Evolutionary conservation across 441 rosid genomes (phyloP).

Genomic region (Euphorbia celastroides): DNA sequence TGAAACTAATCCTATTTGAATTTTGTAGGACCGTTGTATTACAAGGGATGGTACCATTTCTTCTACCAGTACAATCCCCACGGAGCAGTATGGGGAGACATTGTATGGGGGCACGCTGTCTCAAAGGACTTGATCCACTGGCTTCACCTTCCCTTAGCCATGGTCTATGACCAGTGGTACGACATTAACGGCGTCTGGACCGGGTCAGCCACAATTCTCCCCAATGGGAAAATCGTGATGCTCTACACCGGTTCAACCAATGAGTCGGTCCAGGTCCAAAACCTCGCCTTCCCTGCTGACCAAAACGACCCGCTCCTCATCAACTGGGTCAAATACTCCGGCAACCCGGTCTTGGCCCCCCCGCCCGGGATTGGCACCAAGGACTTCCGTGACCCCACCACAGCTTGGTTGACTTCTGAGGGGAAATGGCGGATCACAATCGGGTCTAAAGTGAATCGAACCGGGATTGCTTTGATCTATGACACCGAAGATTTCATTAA

Average conservation of each 20-base stretch:
- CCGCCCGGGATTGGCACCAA: conserved; percentile 43
- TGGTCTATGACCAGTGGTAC: conserved; percentile 63
- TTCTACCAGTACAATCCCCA: conserved; percentile 84
- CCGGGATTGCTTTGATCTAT: conserved; percentile 55
- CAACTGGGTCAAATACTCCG: conserved; percentile 55
- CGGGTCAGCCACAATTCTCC: conserved; percentile 72
- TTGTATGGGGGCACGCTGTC: conserved; percentile 80
- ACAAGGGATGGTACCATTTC: conserved; percentile 80
- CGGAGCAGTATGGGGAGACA: conserved; percentile 75
- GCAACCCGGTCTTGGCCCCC: conserved; percentile 65
- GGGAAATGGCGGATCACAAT: conserved; percentile 58
- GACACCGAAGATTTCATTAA: conserved; percentile 51
- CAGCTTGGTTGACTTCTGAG: conserved; percentile 58
- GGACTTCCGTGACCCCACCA: conserved; percentile 79
- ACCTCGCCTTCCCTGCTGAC: conserved; percentile 66
- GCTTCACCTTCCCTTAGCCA: conserved; percentile 72
- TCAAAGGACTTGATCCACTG: conserved; percentile 71
- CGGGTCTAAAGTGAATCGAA: conserved; percentile 45
- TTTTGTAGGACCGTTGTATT: conserved; percentile 53
- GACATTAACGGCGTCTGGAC: conserved; percentile 76
- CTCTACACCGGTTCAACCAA: conserved; percentile 72
- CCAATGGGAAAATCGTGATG: conserved; percentile 51
- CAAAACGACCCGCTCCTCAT: conserved; percentile 61
- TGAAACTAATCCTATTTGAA: background rate
- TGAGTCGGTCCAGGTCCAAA: conserved; percentile 57